These are phyloP conservation scores for Linderniella brevidens DNA, from an alignment of 257 asterid genomes.

Conservation along the genomic window DNA sequence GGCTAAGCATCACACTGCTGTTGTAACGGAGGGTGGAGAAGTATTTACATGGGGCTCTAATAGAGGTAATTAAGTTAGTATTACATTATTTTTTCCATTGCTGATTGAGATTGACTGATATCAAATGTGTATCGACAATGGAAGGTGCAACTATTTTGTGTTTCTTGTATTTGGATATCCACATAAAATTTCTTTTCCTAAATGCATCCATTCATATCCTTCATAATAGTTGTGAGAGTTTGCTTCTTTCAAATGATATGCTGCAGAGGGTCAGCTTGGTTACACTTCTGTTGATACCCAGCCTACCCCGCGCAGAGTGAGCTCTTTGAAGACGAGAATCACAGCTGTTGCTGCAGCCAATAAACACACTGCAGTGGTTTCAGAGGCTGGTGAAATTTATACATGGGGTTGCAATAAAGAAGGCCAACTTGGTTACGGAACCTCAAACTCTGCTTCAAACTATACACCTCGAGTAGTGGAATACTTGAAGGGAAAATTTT, in stretches of 20 bases:
- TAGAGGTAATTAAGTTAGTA: constrained; percentile 44
- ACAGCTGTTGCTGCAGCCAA: constrained; percentile 93
- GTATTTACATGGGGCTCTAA: constrained; percentile 98
- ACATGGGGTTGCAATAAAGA: constrained; percentile 99
- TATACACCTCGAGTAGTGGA: constrained; percentile 90
- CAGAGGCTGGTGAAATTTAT: constrained; percentile 77
- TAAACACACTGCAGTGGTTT: constrained; percentile 89
- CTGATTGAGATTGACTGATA: no score
- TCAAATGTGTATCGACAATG: no score
- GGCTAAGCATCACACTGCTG: constrained; percentile 97
- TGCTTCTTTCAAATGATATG: constrained; percentile 11
- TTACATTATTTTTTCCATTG: background rate
- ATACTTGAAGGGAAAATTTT: constrained; percentile 70
- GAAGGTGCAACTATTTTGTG: no score
- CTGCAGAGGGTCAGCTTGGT: constrained; percentile 98
- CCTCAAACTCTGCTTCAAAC: constrained; percentile 92
- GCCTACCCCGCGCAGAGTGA: constrained; percentile 91
- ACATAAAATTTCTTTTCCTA: no score
- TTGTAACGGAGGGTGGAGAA: constrained; percentile 87
- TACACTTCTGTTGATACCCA: constrained; percentile 96
- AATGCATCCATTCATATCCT: no score
- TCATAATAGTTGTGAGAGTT: background rate
- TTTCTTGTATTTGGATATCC: no score
- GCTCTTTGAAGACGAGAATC: constrained; percentile 62
- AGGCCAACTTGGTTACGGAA: constrained; percentile 99